Base-by-base conservation (phyloP, 2,329 filamentous ascomycete species). In the Xylaria sp. region DNA sequence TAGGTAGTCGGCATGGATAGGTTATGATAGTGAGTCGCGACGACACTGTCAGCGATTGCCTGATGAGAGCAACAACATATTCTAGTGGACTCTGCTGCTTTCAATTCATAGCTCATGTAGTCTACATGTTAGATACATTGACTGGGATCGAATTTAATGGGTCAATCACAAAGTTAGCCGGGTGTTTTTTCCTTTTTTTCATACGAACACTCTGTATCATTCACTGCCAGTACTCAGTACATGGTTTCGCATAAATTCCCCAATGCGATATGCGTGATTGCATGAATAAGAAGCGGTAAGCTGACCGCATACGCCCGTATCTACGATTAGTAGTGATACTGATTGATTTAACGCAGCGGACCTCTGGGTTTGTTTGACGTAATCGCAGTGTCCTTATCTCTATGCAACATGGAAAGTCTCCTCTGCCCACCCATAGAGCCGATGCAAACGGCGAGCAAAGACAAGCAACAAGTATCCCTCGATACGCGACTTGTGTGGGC, bases 371-470 rank as follows among this genome's bases (percentile, higher is more conserved):
- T 3, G 15, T 25, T 54, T 18, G 9, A 33, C 15, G 33, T 33
- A 33, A 2, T 10, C 31, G 12, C 13, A 10, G n/a, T 13, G 18
- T 3, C 18, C 36, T 49, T 6, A 28, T 7, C 46, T 10, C 48
- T 41, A 69, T 15, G 51, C 33, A 3, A 65, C 33, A 56, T 70
- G 67, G 74, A 83, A 83, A 0, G 77, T 80, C 3, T 71, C 41
- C 20, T 78, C 72, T 2, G 63, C 68, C 81, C 81, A 83, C 2
- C 80, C 81, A 68, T 82, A 83, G 8, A 74, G 64, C 20, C 77
- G 74, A 8, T 73, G 78, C 64, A 84, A 57, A 7, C 80, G 74
- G 20, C 73, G 72, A 0, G 78, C 77, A 23, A 79, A 73, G 1
- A 78, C 64, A 0, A 75, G 74, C 5, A 79, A 46, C 28, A 56